These are phyloP conservation scores for Quercus rubra DNA, from an alignment of 306 rosid species.

Conservation along the genomic window DNA sequence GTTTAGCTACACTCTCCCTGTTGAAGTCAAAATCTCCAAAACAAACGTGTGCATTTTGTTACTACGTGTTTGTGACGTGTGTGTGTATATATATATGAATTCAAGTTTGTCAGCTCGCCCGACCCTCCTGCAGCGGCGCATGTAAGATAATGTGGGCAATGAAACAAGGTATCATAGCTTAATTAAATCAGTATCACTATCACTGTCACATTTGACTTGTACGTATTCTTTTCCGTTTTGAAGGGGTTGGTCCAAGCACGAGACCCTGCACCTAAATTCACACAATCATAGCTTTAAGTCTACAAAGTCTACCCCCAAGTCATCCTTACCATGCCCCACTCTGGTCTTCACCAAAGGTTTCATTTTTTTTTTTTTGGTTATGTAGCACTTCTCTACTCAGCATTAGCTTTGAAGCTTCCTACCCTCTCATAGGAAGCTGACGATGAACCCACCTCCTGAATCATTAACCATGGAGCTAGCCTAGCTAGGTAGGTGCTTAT, in stretches of 20 bases:
- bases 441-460: constrained; percentile 44
- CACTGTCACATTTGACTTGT: constrained; percentile 41
- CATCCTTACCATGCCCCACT: constrained; percentile 49
- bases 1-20: too few species aligned
- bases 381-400: constrained; percentile 26
- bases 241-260: constrained; percentile 48
- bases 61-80: too few species aligned
- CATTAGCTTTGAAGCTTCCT: constrained; percentile 62
- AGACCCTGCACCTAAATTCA: constrained; percentile 1
- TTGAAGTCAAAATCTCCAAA: too few species aligned
- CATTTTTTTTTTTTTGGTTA: constrained; percentile 9
- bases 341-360: background rate
- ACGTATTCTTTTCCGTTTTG: constrained; percentile 8
- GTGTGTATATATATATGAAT: too few species aligned
- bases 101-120: too few species aligned
- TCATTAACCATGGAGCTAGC: background rate
- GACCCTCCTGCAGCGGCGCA: background rate
- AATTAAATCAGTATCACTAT: background rate
- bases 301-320: constrained; percentile 48
- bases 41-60: too few species aligned
- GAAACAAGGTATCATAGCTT: background rate
- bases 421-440: constrained; percentile 52
- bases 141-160: background rate
- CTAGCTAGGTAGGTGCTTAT: constrained; percentile 7
- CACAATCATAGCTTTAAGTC: constrained; percentile 1